These are phyloP conservation scores for Clitoria ternatea DNA, from an alignment of 306 rosid species.

Conservation along the genomic window DNA sequence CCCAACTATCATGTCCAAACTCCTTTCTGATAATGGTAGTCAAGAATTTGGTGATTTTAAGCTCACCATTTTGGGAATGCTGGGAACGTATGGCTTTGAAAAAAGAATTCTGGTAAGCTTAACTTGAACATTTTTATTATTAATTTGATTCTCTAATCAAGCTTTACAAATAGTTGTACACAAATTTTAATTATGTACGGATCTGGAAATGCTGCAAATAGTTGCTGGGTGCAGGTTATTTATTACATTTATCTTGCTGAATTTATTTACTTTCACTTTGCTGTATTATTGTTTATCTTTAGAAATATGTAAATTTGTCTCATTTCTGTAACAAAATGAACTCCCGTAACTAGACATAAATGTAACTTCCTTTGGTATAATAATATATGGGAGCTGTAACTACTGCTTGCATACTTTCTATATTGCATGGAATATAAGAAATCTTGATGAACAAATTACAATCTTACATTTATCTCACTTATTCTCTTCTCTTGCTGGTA, in stretches of 20 bases:
- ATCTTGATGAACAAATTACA: neutral
- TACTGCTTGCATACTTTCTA: neutral
- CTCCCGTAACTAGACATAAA: neutral
- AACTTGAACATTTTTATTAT: constrained; percentile 6
- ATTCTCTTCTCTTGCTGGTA: constrained; percentile 1
- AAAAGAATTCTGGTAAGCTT: constrained; percentile 86
- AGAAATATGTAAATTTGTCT: neutral
- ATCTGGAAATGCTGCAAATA: neutral
- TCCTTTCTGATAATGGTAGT: constrained; percentile 85
- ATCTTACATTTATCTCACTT: no score
- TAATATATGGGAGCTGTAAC: neutral
- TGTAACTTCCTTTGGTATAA: neutral
- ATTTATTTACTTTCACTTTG: neutral
- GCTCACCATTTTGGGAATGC: constrained; percentile 91
- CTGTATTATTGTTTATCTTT: neutral
- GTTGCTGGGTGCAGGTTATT: neutral
- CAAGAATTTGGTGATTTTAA: constrained; percentile 98
- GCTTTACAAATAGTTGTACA: neutral
- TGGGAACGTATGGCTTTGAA: constrained; percentile 92
- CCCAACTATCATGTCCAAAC: constrained; percentile 93
- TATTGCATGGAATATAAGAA: constrained; percentile 1
- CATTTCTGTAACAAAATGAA: neutral
- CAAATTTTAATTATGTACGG: neutral
- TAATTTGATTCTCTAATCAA: constrained; percentile 5
- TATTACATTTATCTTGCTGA: neutral